Evolutionary conservation across 495 filamentous ascomycete species (phyloP), one percentile per base, ranked within the genome.

Genomic region (Podospora pseudopauciseta): DNA sequence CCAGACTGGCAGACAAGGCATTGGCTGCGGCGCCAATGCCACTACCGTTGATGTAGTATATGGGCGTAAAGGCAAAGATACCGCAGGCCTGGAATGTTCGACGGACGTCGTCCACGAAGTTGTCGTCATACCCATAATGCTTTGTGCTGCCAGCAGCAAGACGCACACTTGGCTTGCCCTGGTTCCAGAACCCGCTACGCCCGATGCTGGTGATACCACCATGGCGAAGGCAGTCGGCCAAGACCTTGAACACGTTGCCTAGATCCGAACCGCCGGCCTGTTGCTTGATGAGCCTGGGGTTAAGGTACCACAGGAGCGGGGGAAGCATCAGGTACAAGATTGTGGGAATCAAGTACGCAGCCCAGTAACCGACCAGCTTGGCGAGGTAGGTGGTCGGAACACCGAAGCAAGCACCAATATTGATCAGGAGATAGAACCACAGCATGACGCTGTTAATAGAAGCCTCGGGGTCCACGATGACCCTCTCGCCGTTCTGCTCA

Each of bases 331-430:
- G 77, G 74, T 88, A 89, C 55, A 89, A 80, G 63, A 87, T 78
- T 23, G 86, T 82, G 57, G 89, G 88, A 44, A 95, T 86, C 60
- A 93, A 79, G 78, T 89, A 93, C 18, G 87, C 80, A 34, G 82
- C 73, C 89, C 88, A 94, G 83, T 89, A 92, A 61, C 87, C 90
- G 26, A 89, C 81, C 71, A 81, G 80, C 65, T 82, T 83, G 71
- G 81, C 81, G 13, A 80, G 74, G 65, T 83, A 83, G 2, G 80
- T 73, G 5, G 81, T 83, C 9, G 81, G 80, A 34, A 82, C 76
- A 88, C 82, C 68, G 86, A 83, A 68, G 84, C 89, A 71, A 88
- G 86, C 63, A 83, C 84, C 86, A 65, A 96, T 71, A 80, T 97
- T 86, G 71, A 85, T 86, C 70, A 85, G 81, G 73, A 86, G 86